A percentile compares a stretch with the other conserved stretches of the same genome.
Conservation (phyloP, 257 asterid genomes). For the Ocimum tenuiflorum region DNA sequence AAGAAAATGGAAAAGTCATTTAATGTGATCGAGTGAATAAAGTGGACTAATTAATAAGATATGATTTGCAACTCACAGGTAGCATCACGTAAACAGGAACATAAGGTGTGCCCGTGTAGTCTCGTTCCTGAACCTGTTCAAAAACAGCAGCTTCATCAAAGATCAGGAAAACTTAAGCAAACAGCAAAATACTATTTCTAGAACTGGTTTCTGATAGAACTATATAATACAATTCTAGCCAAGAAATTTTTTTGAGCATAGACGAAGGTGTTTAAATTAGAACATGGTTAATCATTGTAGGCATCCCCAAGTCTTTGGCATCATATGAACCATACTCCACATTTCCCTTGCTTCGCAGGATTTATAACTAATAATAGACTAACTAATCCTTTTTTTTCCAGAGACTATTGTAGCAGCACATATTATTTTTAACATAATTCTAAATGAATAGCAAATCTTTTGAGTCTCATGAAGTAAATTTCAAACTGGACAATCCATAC, state of each 20-base stretch:
- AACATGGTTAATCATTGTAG: too few species aligned
- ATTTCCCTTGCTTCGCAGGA: background rate
- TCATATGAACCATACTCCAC: background rate
- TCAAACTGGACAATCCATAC: background rate
- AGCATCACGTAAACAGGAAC: slow-evolving; percentile 67
- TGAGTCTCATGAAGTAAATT: too few species aligned
- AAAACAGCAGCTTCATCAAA: slow-evolving; percentile 17
- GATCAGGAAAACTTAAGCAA: background rate
- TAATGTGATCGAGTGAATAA: background rate
- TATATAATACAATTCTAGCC: background rate
- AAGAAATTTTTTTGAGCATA: background rate
- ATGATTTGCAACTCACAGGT: slow-evolving; percentile 47
- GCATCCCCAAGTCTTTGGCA: too few species aligned
- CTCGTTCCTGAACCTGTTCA: slow-evolving; percentile 42
- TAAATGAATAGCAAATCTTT: background rate
- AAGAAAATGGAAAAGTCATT: background rate
- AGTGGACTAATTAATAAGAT: background rate
- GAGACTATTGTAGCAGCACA: background rate
- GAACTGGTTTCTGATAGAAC: background rate
- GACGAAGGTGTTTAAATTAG: background rate
- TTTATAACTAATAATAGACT: background rate
- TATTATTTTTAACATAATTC: background rate
- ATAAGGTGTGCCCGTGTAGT: slow-evolving; percentile 56
- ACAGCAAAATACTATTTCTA: background rate
- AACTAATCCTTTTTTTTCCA: background rate